Evolutionary conservation across 305 asterid species (phyloP).

Genomic region (Euphrasia arctica): DNA sequence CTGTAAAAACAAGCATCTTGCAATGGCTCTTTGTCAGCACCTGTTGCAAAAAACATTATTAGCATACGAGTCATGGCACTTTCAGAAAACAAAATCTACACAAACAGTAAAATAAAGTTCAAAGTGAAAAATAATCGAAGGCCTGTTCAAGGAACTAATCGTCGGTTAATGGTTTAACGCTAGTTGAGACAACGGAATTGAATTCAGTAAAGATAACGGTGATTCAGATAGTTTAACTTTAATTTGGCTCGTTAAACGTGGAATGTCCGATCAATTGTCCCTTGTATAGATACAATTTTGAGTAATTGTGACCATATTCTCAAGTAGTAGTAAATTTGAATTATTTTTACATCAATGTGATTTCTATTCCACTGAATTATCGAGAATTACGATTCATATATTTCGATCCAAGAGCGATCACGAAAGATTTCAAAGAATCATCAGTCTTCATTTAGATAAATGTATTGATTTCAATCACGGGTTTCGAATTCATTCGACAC

Average conservation of each 20-base stretch:
- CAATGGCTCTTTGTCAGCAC: slow-evolving; percentile 41
- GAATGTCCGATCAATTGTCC: slow-evolving; percentile 34
- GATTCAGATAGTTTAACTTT: slow-evolving; percentile 16
- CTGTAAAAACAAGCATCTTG: slow-evolving; percentile 37
- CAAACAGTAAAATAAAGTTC: slow-evolving; percentile 8
- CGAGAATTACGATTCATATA: neutral
- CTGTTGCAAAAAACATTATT: slow-evolving; percentile 31
- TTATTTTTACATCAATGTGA: too few relatives aligned
- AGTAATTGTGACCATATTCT: neutral
- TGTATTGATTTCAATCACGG: neutral
- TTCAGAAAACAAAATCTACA: slow-evolving; percentile 20
- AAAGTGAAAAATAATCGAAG: neutral
- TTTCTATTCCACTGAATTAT: slow-evolving; percentile 12
- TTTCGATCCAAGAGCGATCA: neutral
- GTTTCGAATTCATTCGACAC: neutral
- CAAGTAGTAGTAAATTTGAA: too few relatives aligned
- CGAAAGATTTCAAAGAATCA: neutral
- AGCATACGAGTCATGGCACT: slow-evolving; percentile 1
- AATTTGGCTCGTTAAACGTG: slow-evolving; percentile 27
- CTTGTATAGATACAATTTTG: neutral
- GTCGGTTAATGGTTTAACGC: neutral
- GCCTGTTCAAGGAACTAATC: slow-evolving; percentile 1
- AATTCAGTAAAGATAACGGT: slow-evolving; percentile 1
- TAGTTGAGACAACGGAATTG: slow-evolving; percentile 1
- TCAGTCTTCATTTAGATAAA: neutral